These are phyloP conservation scores for Pseudocercospora eumusae DNA, from an alignment of 2,329 filamentous ascomycete species.

Conservation along the genomic window DNA sequence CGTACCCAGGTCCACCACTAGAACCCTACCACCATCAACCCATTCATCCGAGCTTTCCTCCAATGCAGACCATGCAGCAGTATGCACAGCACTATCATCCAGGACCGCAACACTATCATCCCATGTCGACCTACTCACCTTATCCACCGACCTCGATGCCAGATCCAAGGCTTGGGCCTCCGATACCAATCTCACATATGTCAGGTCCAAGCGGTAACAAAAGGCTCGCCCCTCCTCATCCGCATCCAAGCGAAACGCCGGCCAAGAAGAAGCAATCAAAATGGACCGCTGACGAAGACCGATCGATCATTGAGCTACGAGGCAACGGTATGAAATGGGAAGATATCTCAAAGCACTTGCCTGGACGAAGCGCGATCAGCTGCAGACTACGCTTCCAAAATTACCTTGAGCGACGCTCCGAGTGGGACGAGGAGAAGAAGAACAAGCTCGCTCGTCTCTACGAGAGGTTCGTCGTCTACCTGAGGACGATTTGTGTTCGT, in stretches of 20 bases:
- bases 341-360: constrained; percentile 88
- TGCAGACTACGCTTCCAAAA: constrained; percentile 96
- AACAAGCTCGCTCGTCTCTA: constrained; percentile 94
- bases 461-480: constrained; percentile 70
- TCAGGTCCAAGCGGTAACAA: constrained; percentile 42
- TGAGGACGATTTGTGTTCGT: not conserved
- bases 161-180: constrained; percentile 34
- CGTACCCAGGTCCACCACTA: constrained; percentile 27
- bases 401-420: constrained; percentile 86
- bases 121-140: constrained; percentile 33
- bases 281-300: constrained; percentile 91
- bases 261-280: constrained; percentile 96
- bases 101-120: constrained; percentile 30
- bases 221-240: constrained; percentile 47
- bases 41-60: constrained; percentile 27
- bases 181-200: constrained; percentile 45
- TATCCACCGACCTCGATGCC: constrained; percentile 34
- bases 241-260: constrained; percentile 60
- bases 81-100: constrained; percentile 31
- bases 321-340: constrained; percentile 98
- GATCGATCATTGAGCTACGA: constrained; percentile 87
- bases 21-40: constrained; percentile 23
- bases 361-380: constrained; percentile 88
- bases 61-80: constrained; percentile 37
- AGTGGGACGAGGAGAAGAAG: constrained; percentile 97